Evolutionary conservation across 306 rosid genomes (phyloP).

Genomic region (Calophaca sinica): DNA sequence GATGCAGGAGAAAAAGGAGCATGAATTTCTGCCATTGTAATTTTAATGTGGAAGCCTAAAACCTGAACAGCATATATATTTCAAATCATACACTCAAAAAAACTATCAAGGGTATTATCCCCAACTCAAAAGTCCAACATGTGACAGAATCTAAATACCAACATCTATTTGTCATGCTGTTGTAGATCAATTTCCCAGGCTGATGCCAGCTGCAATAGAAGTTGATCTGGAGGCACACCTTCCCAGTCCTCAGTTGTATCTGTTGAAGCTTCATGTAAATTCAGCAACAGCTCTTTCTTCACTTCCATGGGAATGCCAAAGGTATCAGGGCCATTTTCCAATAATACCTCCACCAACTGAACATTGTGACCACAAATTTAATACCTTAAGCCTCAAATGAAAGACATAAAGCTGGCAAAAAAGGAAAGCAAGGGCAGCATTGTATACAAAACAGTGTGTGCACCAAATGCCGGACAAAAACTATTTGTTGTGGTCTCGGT

Average conservation of each 20-base stretch:
- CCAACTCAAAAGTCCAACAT: constrained; percentile 34
- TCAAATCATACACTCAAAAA: constrained; percentile 8
- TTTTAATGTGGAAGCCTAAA: constrained; percentile 18
- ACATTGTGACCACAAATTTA: constrained; percentile 26
- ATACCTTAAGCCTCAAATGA: constrained; percentile 24
- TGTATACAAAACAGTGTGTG: background rate
- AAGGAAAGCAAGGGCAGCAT: background rate
- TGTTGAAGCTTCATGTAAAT: constrained; percentile 85
- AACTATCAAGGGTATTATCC: constrained; percentile 14
- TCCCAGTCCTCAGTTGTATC: constrained; percentile 92
- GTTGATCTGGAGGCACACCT: constrained; percentile 81
- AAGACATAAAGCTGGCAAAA: constrained; percentile 33
- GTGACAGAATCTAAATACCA: constrained; percentile 8
- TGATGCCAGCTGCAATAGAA: constrained; percentile 84
- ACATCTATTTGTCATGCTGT: constrained; percentile 66
- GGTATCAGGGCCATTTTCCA: constrained; percentile 79
- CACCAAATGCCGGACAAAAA: constrained; percentile 30
- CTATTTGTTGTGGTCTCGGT: background rate
- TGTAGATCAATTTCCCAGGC: constrained; percentile 87
- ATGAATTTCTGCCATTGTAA: constrained; percentile 22
- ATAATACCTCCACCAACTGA: constrained; percentile 84
- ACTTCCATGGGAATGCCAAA: constrained; percentile 80
- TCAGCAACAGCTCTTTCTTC: constrained; percentile 79
- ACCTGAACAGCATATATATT: constrained; percentile 32
- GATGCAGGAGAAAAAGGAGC: constrained; percentile 13